A percentile compares a stretch with the other conserved stretches of the same genome.
These are phyloP conservation scores for Penicillium oxalicum DNA, from an alignment of 2,329 filamentous ascomycete species.

Conservation along the genomic window DNA sequence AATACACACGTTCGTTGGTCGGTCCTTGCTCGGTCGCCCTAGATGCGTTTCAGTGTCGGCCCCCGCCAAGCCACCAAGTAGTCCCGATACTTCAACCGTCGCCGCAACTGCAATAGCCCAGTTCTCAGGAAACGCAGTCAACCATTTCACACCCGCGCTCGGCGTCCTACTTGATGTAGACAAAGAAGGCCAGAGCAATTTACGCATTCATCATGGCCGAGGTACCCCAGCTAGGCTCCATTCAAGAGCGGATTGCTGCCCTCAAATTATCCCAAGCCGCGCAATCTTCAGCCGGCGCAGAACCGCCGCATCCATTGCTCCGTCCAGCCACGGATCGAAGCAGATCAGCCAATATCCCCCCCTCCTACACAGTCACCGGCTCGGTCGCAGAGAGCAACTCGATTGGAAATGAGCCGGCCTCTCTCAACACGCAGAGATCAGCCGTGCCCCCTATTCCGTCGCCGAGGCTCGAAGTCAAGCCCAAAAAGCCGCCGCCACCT, in stretches of 20 bases:
- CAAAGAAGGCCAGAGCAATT: background rate
- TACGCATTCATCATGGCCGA: constrained; percentile 31
- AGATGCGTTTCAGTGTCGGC: background rate
- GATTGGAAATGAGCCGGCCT: constrained; percentile 28
- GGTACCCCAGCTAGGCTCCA: constrained; percentile 39
- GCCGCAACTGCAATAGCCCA: constrained; percentile 16
- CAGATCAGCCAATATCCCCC: constrained; percentile 32
- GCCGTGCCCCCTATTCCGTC: constrained; percentile 18
- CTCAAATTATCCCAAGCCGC: constrained; percentile 41
- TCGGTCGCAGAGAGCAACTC: constrained; percentile 21
- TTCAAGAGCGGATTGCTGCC: constrained; percentile 43
- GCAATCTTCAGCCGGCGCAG: constrained; percentile 21
- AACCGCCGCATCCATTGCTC: constrained; percentile 23
- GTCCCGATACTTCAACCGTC: constrained; percentile 22
- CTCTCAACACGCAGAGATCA: constrained; percentile 17
- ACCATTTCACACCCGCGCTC: background rate
- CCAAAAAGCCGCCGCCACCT: constrained; percentile 38
- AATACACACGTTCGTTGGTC: no score
- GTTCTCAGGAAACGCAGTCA: background rate
- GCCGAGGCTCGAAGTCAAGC: constrained; percentile 20
- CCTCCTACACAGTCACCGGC: constrained; percentile 27
- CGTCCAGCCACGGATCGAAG: constrained; percentile 22
- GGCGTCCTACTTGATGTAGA: background rate
- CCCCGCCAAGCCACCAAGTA: constrained; percentile 15
- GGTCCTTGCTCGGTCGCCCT: no score